Base-by-base conservation (phyloP, 75 land plant species). In the Gnetum montanum region DNA sequence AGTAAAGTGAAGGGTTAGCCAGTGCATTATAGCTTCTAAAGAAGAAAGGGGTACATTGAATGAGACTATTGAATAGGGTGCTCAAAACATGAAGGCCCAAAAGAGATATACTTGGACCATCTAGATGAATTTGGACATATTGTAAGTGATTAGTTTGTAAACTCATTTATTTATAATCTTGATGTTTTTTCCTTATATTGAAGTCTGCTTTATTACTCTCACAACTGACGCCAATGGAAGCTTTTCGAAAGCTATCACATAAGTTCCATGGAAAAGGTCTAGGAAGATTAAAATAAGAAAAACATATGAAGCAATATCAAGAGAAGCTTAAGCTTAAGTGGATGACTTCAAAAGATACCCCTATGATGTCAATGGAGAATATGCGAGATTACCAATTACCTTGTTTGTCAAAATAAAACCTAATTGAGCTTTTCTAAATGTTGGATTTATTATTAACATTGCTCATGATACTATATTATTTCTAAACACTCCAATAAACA, bases 241-340 rank as follows among this genome's bases (percentile, higher is more conserved):
- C 96, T n/a, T 94, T 90, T 63, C 61, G 96, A 46, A 67, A 54
- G 34, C 57, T 94, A 47, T 94, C 98, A 4, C 98, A 94, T 69
- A 85, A 85, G 65, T 94, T 94, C 43, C 98, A 94, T 68, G 96
- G 96, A 6, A 94, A 94, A 61, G 91, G 78, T 0, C 98, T 96
- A 36, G 98, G 96, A 10, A 94, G 90, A 63, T 80, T 74, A 80
- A 94, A 94, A 71, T 80, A 74, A 54, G 98, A 94, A 48, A 94
- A 94, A 54, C 78, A 79, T 23, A 67, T 72, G 79, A 90, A 90
- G 55, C 87, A 94, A 50, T 82, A 69, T 60, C 79, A 83, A 35
- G 96, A 90, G 60, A 91, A 90, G 20, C 36, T 94, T 55, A 94
- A 90, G 77, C 36, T 83, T 51, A 94, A 94, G 75, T 82, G 90